Evolutionary conservation across 306 rosid species (phyloP), one percentile per base, ranked within the genome.

Genomic region (Cicer yamashitae): DNA sequence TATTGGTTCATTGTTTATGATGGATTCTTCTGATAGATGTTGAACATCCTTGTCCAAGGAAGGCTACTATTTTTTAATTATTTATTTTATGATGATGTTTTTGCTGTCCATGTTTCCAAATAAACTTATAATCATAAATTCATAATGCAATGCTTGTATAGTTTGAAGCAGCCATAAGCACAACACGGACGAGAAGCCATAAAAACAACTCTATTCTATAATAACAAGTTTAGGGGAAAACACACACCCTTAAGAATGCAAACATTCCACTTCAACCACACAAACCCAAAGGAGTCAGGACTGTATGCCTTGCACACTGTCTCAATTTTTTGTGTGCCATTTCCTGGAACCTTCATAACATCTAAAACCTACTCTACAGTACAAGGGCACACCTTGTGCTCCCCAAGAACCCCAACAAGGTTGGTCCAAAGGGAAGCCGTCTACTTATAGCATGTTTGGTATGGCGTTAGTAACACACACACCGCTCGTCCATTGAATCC

Each of bases 1-100:
- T 68, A 70, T 40, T 70, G 52, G 67, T 70, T 69, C 41, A 70
- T 53, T 78, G 73, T 72, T 70, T 71, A 20, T 43, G 59, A 77
- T 61, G 59, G 74, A 51, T 46, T 73, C 13, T 52, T 52, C 46
- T 72, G 37, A 73, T 20, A 37, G 48, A 44, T 60, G 58, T 61
- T 7, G 62, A 84, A 67, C 44, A 52, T 46, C 63, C 59, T 74
- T 44, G 60, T 41, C 25, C 6, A 68, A 50, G 70, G 72, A 41
- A 65, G 77, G 60, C 67, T 62, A 62, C 56, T 65, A 34, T 44
- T 5, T 65, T 64, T 30, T 30, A 30, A 4, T 30, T 50, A 38
- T 64, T 17, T 30, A 10, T 22, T 37, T 7, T 38, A 45, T 22
- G 22, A 17, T 11, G 38, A 52, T 72, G 46, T 46, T 73, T 59